phyloP scores from a whole-genome alignment of 768 basidiomycete species.

The Mycena crocata region DNA sequence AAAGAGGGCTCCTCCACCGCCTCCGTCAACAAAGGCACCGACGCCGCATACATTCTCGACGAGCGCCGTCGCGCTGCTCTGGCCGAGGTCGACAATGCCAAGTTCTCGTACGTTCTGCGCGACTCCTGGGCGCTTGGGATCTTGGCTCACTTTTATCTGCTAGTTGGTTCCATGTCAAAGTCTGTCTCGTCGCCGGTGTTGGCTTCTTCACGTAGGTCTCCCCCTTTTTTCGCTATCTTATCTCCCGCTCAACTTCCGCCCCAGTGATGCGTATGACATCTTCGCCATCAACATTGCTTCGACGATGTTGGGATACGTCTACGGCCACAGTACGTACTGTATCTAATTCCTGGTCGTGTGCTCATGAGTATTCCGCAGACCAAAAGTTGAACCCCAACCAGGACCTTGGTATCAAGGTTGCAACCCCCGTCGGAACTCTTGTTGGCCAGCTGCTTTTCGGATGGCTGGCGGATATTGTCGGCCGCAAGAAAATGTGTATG shows the following conservation, averaged over 20 bases:
- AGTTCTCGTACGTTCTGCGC: conserved; percentile 72
- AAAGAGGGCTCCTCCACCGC: conserved; percentile 52
- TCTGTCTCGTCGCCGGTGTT: conserved; percentile 76
- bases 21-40: conserved; percentile 45
- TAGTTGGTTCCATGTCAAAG: conserved; percentile 87
- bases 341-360: conserved; percentile 12
- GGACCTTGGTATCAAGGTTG: conserved; percentile 82
- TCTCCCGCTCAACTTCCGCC: conserved; percentile 4
- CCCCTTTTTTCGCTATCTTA: background rate
- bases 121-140: background rate
- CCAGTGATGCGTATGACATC: conserved; percentile 80
- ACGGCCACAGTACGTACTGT: conserved; percentile 54
- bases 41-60: conserved; percentile 61
- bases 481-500: conserved; percentile 85
- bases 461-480: conserved; percentile 81
- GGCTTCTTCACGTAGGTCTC: conserved; percentile 85
- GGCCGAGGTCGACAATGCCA: conserved; percentile 87
- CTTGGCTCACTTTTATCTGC: conserved; percentile 20
- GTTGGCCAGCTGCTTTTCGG: conserved; percentile 84
- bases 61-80: conserved; percentile 84
- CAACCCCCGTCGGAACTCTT: conserved; percentile 81
- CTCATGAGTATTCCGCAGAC: conserved; percentile 29
- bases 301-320: conserved; percentile 87
- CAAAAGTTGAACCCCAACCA: conserved; percentile 66
- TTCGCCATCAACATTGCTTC: conserved; percentile 92